Conservation (phyloP, 768 basidiomycete genomes). For the Piloderma croceum region DNA sequence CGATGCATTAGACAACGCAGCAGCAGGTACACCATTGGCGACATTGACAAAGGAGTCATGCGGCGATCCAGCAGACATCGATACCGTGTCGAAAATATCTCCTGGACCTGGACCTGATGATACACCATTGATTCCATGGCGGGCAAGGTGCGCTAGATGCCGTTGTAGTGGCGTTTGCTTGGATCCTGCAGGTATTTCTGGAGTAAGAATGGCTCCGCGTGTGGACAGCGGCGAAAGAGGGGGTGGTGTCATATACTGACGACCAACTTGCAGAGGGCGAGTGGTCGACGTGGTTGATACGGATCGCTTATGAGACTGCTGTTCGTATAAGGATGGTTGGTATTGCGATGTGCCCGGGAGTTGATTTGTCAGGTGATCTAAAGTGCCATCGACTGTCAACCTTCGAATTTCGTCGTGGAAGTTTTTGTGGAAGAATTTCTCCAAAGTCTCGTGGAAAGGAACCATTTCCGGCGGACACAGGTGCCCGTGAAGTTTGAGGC, state of each 20-base stretch:
- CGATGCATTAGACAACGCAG: conserved; percentile 47
- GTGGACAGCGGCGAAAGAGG: conserved; percentile 38
- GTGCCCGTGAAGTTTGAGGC: conserved; percentile 75
- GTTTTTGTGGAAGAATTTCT: conserved; percentile 79
- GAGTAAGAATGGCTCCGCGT: conserved; percentile 3
- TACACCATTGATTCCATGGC: conserved; percentile 79
- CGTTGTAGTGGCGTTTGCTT: conserved; percentile 75
- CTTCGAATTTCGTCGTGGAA: conserved; percentile 79
- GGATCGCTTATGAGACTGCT: conserved; percentile 40
- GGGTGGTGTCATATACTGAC: conserved; percentile 39
- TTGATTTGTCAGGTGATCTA: conserved; percentile 40
- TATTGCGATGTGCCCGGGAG: conserved; percentile 39
- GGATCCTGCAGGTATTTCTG: conserved; percentile 17
- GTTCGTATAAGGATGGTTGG: conserved; percentile 43
- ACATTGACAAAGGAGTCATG: conserved; percentile 75
- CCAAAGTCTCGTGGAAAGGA: conserved; percentile 88
- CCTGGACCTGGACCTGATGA: conserved; percentile 69
- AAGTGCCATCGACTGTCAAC: conserved; percentile 51
- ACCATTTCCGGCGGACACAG: conserved; percentile 84
- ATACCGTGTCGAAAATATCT: conserved; percentile 44
- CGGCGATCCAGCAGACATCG: conserved; percentile 60
- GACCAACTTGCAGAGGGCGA: conserved; percentile 48
- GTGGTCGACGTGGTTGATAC: conserved; percentile 41
- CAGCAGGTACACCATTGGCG: conserved; percentile 38
- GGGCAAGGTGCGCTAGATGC: conserved; percentile 73